These are phyloP conservation scores for Mortierella sp. DNA, from an alignment of 371 early-diverging fungal species.

Conservation along the genomic window DNA sequence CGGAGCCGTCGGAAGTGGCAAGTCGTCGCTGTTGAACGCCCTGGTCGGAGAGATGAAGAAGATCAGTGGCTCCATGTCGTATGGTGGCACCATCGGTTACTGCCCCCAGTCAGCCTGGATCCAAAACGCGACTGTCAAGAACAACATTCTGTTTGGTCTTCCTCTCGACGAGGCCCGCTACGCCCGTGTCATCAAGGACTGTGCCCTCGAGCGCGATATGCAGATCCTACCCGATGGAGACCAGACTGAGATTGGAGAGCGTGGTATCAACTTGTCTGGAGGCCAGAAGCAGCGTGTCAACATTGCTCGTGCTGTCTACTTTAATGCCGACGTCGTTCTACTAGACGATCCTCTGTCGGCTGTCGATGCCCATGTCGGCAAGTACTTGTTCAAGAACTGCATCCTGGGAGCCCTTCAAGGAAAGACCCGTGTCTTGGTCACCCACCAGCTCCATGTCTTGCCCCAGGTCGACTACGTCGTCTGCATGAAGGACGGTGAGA, in stretches of 20 bases:
- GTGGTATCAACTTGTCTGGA: conserved; percentile 91
- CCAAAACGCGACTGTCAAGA: conserved; percentile 73
- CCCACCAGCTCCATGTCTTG: conserved; percentile 63
- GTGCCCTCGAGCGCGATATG: conserved; percentile 77
- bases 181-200: conserved; percentile 63
- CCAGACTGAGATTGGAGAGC: conserved; percentile 92
- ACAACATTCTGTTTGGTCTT: conserved; percentile 79
- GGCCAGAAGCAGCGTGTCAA: conserved; percentile 86
- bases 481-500: conserved; percentile 71
- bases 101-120: conserved; percentile 79
- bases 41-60: conserved; percentile 61
- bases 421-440: conserved; percentile 64
- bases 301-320: conserved; percentile 63
- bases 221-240: conserved; percentile 82
- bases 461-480: conserved; percentile 67
- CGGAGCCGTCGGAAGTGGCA: conserved; percentile 63
- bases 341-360: conserved; percentile 88
- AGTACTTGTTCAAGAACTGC: conserved; percentile 65
- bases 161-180: conserved; percentile 64
- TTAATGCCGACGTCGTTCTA: conserved; percentile 71
- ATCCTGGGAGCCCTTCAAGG: conserved; percentile 52
- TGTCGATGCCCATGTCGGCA: conserved; percentile 78
- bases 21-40: conserved; percentile 47
- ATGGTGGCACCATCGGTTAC: conserved; percentile 64
- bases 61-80: conserved; percentile 42